These are phyloP conservation scores for Colletotrichum spaethianum DNA, from an alignment of 2,329 filamentous ascomycete species.

Conservation along the genomic window DNA sequence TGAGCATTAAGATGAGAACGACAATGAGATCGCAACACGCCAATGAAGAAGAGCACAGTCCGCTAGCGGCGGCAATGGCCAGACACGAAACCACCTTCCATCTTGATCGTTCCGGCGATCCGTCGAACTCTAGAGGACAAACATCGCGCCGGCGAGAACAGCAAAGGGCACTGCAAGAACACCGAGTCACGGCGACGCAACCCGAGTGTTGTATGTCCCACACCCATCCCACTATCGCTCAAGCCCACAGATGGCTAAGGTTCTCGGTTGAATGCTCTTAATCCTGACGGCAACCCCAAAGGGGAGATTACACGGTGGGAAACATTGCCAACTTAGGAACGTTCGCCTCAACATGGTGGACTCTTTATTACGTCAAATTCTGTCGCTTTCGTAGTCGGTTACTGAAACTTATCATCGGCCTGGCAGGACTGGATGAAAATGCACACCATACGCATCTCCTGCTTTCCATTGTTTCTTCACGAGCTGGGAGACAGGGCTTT, in stretches of 20 bases:
- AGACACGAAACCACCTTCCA: neutral
- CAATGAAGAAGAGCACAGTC: neutral
- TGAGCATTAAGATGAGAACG: conserved; percentile 2
- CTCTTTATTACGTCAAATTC: neutral
- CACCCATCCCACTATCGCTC: conserved; percentile 10
- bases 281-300: neutral
- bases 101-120: neutral
- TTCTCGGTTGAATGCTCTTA: neutral
- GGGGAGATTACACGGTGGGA: neutral
- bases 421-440: neutral
- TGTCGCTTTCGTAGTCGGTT: neutral
- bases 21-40: neutral
- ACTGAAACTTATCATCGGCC: neutral
- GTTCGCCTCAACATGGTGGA: neutral
- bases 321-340: neutral
- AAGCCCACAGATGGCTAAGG: neutral
- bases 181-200: neutral
- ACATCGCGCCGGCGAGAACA: neutral
- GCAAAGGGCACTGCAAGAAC: neutral
- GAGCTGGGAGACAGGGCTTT: neutral
- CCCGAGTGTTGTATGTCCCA: neutral
- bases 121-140: neutral
- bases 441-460: neutral
- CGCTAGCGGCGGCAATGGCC: neutral
- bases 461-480: neutral